These are phyloP conservation scores for Megacollybia platyphylla DNA, from an alignment of 1,284 basidiomycete species.

Conservation along the genomic window DNA sequence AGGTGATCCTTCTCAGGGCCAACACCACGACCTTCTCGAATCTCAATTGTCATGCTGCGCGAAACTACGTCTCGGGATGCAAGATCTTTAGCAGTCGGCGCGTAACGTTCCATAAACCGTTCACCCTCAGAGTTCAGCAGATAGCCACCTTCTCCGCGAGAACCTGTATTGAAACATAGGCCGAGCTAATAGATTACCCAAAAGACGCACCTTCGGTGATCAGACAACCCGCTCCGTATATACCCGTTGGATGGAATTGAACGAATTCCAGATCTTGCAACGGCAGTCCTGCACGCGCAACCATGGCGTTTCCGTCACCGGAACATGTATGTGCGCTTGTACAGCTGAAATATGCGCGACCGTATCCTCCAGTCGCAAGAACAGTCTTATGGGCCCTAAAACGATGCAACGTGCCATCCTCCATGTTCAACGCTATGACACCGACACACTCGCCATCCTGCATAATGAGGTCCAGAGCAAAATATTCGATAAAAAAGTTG, in stretches of 20 bases:
- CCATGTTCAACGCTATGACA: conserved; percentile 98
- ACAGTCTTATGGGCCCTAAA: conserved; percentile 99
- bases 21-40: conserved; percentile 97
- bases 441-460: conserved; percentile 98
- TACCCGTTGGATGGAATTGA: conserved; percentile 99
- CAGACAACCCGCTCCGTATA: conserved; percentile 98
- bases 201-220: conserved; percentile 80
- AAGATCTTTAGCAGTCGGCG: conserved; percentile 98
- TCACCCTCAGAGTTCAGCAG: conserved; percentile 98
- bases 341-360: conserved; percentile 97
- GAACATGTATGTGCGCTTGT: conserved; percentile 99
- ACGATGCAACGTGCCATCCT: conserved; percentile 97
- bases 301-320: conserved; percentile 99
- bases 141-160: conserved; percentile 98
- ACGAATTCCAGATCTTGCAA: conserved; percentile 98
- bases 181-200: background rate
- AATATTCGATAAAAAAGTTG: conserved; percentile 99
- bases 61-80: conserved; percentile 99
- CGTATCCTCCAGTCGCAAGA: conserved; percentile 96
- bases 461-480: conserved; percentile 98
- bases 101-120: conserved; percentile 99
- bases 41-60: conserved; percentile 98
- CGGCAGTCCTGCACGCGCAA: conserved; percentile 90
- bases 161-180: conserved; percentile 41
- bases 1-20: conserved; percentile 98